These are phyloP conservation scores for Zasmidium angulare DNA, from an alignment of 2,329 filamentous ascomycete genomes.

Conservation along the genomic window DNA sequence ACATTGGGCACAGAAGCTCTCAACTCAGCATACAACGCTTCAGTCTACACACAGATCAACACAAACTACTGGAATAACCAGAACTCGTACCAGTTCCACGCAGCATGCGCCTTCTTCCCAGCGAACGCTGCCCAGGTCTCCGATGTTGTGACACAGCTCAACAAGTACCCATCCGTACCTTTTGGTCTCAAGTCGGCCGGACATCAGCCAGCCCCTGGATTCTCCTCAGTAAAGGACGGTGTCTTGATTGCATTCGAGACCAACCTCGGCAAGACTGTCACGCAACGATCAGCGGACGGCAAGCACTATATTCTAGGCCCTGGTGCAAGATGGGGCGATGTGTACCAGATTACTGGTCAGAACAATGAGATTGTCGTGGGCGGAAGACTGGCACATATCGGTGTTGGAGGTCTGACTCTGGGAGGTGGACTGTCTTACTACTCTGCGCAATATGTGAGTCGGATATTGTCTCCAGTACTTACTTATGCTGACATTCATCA, in stretches of 20 bases:
- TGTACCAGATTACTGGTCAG: conserved; percentile 19
- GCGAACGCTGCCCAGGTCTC: conserved; percentile 53
- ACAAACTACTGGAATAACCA: conserved; percentile 25
- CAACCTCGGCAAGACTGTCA: conserved; percentile 40
- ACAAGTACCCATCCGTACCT: conserved; percentile 46
- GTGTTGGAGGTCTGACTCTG: conserved; percentile 17
- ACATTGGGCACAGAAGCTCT: conserved; percentile 13
- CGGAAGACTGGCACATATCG: conserved; percentile 17
- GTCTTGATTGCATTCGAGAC: conserved; percentile 47
- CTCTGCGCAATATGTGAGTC: conserved; percentile 19
- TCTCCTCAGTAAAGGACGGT: conserved; percentile 46
- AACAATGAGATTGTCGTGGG: conserved; percentile 22
- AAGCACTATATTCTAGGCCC: conserved; percentile 20
- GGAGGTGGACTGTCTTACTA: conserved; percentile 22
- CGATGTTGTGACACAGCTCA: conserved; percentile 52
- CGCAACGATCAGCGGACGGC: conserved; percentile 23
- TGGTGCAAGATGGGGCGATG: conserved; percentile 23
- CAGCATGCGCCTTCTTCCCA: conserved; percentile 41
- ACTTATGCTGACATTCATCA: neutral
- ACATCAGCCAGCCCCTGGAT: conserved; percentile 49
- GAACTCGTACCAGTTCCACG: conserved; percentile 21
- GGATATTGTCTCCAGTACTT: neutral
- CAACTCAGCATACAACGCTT: conserved; percentile 15
- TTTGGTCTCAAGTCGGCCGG: conserved; percentile 58
- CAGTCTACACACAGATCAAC: conserved; percentile 20